Evolutionary conservation across 108 stramenopile species (phyloP), one percentile per base, ranked within the genome.

Genomic region (Seminavis robusta): DNA sequence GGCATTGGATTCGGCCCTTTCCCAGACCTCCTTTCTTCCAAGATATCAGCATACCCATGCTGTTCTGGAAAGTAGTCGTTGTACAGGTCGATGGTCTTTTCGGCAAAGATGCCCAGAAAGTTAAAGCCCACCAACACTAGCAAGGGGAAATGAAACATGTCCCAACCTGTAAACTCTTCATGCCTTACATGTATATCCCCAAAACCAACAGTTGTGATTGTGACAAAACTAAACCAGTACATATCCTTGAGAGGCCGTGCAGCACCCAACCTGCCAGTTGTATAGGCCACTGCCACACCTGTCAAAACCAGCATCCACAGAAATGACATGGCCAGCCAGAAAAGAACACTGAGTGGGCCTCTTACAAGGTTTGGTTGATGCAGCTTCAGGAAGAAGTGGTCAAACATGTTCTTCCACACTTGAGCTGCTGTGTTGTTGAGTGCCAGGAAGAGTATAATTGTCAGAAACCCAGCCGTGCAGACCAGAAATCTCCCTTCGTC

Each of bases 201-300:
- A 13, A 78, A 49, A 29, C 77, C 77, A 5, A 78, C 62, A 8
- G 77, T 78, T 25, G 77, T 69, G 5, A 52, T 69, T 10, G 64
- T 59, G 25, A 81, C 45, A 32, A 46, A 77, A 2, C 55, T 39
- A 52, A 62, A 80, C 79, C 79, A 80, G 19, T 61, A 69, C 15
- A 67, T 43, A 56, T 80, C 79, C 10, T 41, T 9, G 37, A 61
- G 29, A 10, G 17, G 0, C 5, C 49, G 58, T 17, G 29, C 11
- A 2, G 38, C 56, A 21, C 36, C 56, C 0, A 66, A 48, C 19
- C 65, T 45, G 1, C 13, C 37, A 19, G 38, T 33, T 41, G 58
- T 57, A 56, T 57, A 66, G 11, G 17, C 19, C 25, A 25, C 17
- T 5, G 31, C 32, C 17, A 61, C 26, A 19, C 13, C 3, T n/a